Conservation (phyloP, 2,329 filamentous ascomycete species). For the Blastomyces percursus region DNA sequence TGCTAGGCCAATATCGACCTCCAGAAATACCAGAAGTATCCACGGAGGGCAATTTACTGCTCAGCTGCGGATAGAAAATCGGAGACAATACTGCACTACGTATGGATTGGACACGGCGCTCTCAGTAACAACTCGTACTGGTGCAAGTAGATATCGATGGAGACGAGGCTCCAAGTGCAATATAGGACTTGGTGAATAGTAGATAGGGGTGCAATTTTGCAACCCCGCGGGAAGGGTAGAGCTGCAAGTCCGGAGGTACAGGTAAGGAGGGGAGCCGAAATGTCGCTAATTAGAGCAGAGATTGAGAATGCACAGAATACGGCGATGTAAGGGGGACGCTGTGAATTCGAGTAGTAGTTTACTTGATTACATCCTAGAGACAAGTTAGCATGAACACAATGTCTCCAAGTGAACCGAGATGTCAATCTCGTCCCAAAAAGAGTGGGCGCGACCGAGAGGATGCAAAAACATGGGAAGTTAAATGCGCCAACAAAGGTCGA, state of each 20-base stretch:
- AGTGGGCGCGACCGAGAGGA: background rate
- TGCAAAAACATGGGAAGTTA: background rate
- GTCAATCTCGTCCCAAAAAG: background rate
- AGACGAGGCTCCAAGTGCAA: background rate
- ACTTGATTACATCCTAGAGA: background rate
- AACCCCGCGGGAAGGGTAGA: background rate
- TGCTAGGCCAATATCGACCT: conserved; percentile 40
- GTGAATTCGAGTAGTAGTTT: background rate
- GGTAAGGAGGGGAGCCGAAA: background rate
- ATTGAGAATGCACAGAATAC: background rate
- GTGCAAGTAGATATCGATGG: background rate
- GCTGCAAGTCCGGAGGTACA: too few relatives aligned
- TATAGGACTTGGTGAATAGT: background rate
- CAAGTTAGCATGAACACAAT: conserved; percentile 14
- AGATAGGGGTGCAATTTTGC: background rate
- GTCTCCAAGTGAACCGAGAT: conserved; percentile 11
- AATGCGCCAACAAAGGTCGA: background rate
- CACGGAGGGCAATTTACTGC: conserved; percentile 35
- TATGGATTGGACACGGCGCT: background rate
- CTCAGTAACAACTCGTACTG: background rate
- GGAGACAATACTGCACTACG: background rate
- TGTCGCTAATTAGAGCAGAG: background rate
- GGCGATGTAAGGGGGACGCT: background rate
- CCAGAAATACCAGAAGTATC: conserved; percentile 39
- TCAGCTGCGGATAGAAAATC: background rate